Conservation (phyloP, 140 eudicot species). For the Cichorium intybus region DNA sequence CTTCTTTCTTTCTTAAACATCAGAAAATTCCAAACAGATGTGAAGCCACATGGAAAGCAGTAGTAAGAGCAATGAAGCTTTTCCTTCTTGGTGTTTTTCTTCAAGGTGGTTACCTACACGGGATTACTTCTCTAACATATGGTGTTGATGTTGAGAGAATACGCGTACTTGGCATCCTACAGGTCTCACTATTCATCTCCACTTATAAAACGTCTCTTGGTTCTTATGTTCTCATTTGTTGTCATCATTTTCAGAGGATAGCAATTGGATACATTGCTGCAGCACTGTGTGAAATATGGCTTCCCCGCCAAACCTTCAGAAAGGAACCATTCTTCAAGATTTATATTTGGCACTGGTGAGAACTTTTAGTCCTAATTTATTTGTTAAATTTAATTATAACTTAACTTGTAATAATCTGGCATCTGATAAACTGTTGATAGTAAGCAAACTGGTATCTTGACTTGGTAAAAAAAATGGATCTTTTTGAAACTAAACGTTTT, state of each 20-base stretch:
- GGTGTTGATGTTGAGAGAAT: slow-evolving; percentile 70
- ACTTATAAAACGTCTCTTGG: background rate
- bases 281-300: slow-evolving; percentile 82
- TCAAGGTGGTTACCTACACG: slow-evolving; percentile 94
- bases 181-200: slow-evolving; percentile 45
- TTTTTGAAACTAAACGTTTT: background rate
- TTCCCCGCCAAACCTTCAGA: slow-evolving; percentile 46
- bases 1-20: slow-evolving; percentile 25
- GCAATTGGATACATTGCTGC: slow-evolving; percentile 73
- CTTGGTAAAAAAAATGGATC: background rate
- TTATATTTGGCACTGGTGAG: slow-evolving; percentile 75
- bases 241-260: slow-evolving; percentile 54
- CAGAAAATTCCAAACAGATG: slow-evolving; percentile 59
- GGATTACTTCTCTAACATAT: slow-evolving; percentile 61
- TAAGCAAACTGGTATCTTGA: background rate
- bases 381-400: too few relatives aligned
- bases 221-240: slow-evolving; percentile 9
- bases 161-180: slow-evolving; percentile 69
- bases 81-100: slow-evolving; percentile 74
- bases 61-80: slow-evolving; percentile 50
- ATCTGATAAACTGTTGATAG: too few relatives aligned
- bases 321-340: slow-evolving; percentile 37
- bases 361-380: background rate
- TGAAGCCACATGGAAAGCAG: slow-evolving; percentile 63
- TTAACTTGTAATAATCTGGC: too few relatives aligned